Evolutionary conservation across 1,284 basidiomycete species (phyloP), one percentile per base, ranked within the genome.

Genomic region (Sporisorium graminicola): DNA sequence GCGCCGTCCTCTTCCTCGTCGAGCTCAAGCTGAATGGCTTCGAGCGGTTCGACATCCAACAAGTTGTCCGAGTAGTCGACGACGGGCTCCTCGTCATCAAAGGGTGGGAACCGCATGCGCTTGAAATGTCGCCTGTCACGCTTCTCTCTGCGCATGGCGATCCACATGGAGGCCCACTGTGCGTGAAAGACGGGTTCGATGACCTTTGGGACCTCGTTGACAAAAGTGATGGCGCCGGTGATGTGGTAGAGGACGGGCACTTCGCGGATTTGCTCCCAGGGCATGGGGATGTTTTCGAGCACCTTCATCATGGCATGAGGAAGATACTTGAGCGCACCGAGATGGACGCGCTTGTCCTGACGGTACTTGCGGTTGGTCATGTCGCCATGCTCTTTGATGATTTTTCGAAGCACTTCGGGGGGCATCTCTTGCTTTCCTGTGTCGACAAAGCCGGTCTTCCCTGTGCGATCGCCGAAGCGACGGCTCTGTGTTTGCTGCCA

Each of bases 131-230:
- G 89, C 84, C 97, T 93, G 86, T 99, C 97, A 67, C 97, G 91
- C 89, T 99, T 99, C 88, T 99, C 97, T 78, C 97, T 89, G 78
- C 97, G 90, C 97, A 99, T 99, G 22, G 97, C 96, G 42, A 99
- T 89, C 97, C 97, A 99, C 97, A 99, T 99, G 5, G 94, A 93
- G 82, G 94, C 95, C 97, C 97, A 99, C 84, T 99, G 97, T 0
- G 97, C 95, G 86, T 99, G 97, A 87, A 98, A 99, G 22, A 99
- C 91, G 6, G 97, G 97, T 86, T 98, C 95, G 69, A 99, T 93
- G 74, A 99, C 91, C 52, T 94, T 92, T 54, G 97, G 97, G 44
- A 98, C 92, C 86, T 99, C 95, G 87, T 99, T 99, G 81, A 99
- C 95, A 84, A 99, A 99, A 1, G 97, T 99, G 87, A 99, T 99